Conservation (phyloP, 1,284 basidiomycete species). For the Cryptococcus jaspeensis region DNA sequence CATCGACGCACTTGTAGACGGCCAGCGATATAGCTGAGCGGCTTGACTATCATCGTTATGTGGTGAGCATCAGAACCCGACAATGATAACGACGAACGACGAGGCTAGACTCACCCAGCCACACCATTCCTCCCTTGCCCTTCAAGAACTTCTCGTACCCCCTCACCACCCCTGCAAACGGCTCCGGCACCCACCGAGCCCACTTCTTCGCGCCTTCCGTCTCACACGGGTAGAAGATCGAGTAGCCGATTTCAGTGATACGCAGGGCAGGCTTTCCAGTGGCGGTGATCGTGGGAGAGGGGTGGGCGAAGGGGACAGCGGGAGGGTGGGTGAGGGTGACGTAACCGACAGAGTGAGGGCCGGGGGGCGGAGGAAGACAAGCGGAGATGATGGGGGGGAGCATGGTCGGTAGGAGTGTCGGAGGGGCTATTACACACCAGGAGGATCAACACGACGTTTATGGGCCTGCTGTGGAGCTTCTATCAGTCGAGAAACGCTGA, state of each 20-base stretch:
- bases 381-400: conserved; percentile 25
- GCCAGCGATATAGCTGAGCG: conserved; percentile 25
- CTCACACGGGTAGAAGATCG: conserved; percentile 39
- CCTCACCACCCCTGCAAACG: conserved; percentile 22
- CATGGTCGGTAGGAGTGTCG: conserved; percentile 7
- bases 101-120: conserved; percentile 25
- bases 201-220: conserved; percentile 4
- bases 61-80: too few species aligned
- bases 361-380: conserved; percentile 27
- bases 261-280: conserved; percentile 29
- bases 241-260: conserved; percentile 31
- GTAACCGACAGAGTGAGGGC: conserved; percentile 31
- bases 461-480: too few species aligned
- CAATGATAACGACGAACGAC: not conserved
- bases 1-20: conserved; percentile 25
- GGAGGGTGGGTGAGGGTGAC: conserved; percentile 23
- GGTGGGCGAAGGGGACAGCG: conserved; percentile 13
- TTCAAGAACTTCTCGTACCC: conserved; percentile 38
- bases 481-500: too few species aligned
- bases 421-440: too few species aligned
- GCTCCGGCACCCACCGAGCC: conserved; percentile 34
- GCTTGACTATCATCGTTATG: conserved; percentile 15
- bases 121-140: conserved; percentile 21
- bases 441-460: too few species aligned
- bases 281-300: conserved; percentile 12